Conservation (phyloP, 208 protist species). For the Angomonas ambiguus region DNA sequence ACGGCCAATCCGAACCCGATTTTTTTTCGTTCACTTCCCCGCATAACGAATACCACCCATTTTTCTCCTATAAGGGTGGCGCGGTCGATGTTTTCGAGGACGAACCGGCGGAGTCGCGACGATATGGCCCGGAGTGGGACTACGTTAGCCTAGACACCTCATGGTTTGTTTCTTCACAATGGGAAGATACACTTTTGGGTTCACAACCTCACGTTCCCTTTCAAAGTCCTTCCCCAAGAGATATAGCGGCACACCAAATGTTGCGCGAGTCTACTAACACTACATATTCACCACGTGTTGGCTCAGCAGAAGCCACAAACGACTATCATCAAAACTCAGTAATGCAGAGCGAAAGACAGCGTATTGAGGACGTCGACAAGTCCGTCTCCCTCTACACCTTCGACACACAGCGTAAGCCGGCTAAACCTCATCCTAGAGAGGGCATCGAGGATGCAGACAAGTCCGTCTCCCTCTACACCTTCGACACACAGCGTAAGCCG, state of each 20-base stretch:
- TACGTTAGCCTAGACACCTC: constrained; percentile 17
- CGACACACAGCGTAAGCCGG: not conserved
- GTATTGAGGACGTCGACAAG: not conserved
- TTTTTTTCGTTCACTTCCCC: too few species aligned
- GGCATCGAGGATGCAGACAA: not conserved
- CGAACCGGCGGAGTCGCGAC: not conserved
- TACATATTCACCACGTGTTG: not conserved
- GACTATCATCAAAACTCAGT: not conserved
- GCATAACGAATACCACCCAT: too few species aligned
- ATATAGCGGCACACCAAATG: not conserved
- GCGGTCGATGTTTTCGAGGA: not conserved
- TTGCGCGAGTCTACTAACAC: not conserved
- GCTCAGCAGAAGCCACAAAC: not conserved
- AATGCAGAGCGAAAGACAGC: not conserved
- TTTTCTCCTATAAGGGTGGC: too few species aligned
- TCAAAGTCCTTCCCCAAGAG: constrained; percentile 1
- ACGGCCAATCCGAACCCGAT: too few species aligned
- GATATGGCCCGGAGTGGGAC: constrained; percentile 5
- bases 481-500: not conserved
- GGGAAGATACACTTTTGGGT: constrained; percentile 23
- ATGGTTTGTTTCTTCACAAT: constrained; percentile 15
- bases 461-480: not conserved
- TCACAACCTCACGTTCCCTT: constrained; percentile 7
- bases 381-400: constrained; percentile 2
- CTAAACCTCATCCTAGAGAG: not conserved